Base-by-base conservation (phyloP, 2,329 filamentous ascomycete genomes). In the Thielaviopsis euricoi region DNA sequence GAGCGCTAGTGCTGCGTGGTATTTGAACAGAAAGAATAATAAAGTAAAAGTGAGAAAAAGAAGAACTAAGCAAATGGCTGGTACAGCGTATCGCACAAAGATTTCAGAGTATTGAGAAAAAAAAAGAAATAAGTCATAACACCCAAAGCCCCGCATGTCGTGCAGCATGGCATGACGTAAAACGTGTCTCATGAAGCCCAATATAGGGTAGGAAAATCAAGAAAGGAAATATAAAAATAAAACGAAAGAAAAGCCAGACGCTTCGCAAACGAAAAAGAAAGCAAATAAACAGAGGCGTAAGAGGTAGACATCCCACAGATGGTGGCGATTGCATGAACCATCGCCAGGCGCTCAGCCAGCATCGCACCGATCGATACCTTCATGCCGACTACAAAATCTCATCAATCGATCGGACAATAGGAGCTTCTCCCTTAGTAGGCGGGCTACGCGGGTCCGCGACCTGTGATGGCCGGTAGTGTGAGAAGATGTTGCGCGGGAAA, bases 371-470 rank as follows among this genome's bases (percentile, higher is more conserved):
- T 9, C 43, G 7, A 10, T 9, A 48, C 19, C 23, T 17, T 29
- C 55, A 29, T 53, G 48, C 22, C 52, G 54, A 55, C 74, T 76
- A 89, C 69, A 90, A 73, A 55, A 89, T 74, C 65, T 89, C 86
- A 67, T 87, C 84, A 65, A 91, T 91, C 60, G 84, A 89, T 58
- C 86, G 76, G 55, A 83, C 81, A 61, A 91, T 89, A 2, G 86
- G 85, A 59, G 81, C 82, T 67, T 86, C 84, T 46, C 86, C 86
- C 65, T 79, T 81, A 13, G 84, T 86, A 0, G 85, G 83, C 17
- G 86, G 86, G 67, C 86, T 89, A 64, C 87, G 74, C 15, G 87
- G 87, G 66, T 90, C 85, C 15, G 74, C 74, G 12, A 74, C 70
- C 61, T 78, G 75, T 2, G 71, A 64, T 12, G 77, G 78, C 43